phyloP scores from a whole-genome alignment of 73 alveolate genomes.

The Tetrahymena malaccensis region DNA sequence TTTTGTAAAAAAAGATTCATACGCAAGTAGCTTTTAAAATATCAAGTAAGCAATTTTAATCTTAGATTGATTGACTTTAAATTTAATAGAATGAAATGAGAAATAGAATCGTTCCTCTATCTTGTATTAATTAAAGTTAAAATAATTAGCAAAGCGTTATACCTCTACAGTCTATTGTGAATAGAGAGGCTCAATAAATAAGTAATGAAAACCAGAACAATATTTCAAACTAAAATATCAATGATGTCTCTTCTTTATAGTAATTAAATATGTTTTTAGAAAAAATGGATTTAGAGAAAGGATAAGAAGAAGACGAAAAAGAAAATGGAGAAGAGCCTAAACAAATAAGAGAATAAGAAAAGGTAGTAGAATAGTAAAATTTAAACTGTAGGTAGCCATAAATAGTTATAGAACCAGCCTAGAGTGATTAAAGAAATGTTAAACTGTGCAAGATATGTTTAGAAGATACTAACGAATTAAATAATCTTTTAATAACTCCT shows the following conservation, averaged over 20 bases:
- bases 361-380: no score
- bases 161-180: not conserved
- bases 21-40: no score
- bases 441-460: not conserved
- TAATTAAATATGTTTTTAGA: not conserved
- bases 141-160: not conserved
- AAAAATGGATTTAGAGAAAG: not conserved
- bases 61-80: no score
- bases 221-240: not conserved
- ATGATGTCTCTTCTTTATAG: not conserved
- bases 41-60: no score
- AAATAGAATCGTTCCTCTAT: not conserved
- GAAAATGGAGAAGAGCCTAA: not conserved
- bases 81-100: not conserved
- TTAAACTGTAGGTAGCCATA: not conserved
- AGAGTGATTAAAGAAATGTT: not conserved
- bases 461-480: not conserved
- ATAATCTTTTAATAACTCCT: not conserved
- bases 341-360: not conserved
- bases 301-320: not conserved
- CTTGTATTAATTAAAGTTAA: not conserved
- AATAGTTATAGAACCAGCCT: not conserved
- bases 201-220: not conserved
- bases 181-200: not conserved
- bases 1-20: no score